A percentile compares a stretch with the other conserved stretches of the same genome.
Evolutionary conservation across 345 rosid species (phyloP).

Genomic region (Eucalyptus marginata): DNA sequence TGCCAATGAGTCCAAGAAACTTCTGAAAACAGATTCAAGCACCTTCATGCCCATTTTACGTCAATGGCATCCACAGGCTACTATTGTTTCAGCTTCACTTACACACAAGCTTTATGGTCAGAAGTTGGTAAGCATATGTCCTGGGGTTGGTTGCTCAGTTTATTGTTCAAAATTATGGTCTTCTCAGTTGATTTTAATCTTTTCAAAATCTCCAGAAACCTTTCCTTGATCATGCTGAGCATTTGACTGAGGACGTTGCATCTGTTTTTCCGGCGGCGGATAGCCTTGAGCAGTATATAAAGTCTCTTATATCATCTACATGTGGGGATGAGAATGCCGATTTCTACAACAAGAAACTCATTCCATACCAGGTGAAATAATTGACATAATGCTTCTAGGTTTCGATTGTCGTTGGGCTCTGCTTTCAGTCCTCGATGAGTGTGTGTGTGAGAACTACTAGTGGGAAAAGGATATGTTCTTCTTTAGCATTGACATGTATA

Average conservation of each 20-base stretch:
- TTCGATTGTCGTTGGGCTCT: background rate
- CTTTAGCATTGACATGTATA: background rate
- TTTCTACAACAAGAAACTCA: constrained; percentile 50
- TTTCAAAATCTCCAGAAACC: constrained; percentile 66
- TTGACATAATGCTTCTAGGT: background rate
- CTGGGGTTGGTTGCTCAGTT: background rate
- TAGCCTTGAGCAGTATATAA: constrained; percentile 78
- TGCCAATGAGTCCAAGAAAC: constrained; percentile 77
- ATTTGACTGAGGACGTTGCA: constrained; percentile 83
- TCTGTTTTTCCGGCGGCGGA: constrained; percentile 91
- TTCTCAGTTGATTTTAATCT: background rate
- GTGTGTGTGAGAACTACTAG: background rate
- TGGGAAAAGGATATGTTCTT: background rate
- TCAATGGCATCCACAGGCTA: constrained; percentile 77
- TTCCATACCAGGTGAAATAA: constrained; percentile 63
- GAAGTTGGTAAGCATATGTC: constrained; percentile 59
- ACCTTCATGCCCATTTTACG: constrained; percentile 66
- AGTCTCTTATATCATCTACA: constrained; percentile 44
- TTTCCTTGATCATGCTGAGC: constrained; percentile 77
- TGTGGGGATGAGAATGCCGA: constrained; percentile 56
- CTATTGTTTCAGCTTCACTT: constrained; percentile 67
- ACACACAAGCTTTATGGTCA: constrained; percentile 82
- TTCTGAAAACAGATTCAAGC: constrained; percentile 64
- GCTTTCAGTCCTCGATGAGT: background rate
- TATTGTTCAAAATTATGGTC: background rate